Evolutionary conservation across 2,329 filamentous ascomycete genomes (phyloP).

Genomic region (Aureobasidium vineae): DNA sequence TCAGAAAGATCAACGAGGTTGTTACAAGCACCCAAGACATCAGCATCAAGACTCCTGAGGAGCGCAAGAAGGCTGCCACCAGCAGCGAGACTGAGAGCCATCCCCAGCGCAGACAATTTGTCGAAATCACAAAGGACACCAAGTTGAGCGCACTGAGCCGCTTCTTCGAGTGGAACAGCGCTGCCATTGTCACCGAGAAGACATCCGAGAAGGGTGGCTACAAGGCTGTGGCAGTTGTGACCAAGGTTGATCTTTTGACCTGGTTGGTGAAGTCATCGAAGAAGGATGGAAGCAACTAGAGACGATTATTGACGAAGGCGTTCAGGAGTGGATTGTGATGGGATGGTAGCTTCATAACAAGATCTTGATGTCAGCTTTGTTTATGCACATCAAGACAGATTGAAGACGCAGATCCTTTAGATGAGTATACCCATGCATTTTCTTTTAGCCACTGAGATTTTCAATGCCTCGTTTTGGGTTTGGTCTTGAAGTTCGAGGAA

Average conservation of each 20-base stretch:
- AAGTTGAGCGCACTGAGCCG: slow-evolving; percentile 77
- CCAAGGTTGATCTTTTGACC: slow-evolving; percentile 91
- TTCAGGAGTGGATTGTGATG: slow-evolving; percentile 3
- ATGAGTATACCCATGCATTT: slow-evolving; percentile 24
- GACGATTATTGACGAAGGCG: background rate
- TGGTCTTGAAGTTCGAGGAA: background rate
- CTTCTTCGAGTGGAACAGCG: slow-evolving; percentile 98
- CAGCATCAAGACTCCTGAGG: slow-evolving; percentile 43
- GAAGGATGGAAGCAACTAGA: slow-evolving; percentile 28
- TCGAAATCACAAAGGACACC: slow-evolving; percentile 92
- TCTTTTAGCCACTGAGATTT: background rate
- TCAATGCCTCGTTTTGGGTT: background rate
- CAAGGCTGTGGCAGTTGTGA: slow-evolving; percentile 86
- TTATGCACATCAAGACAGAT: slow-evolving; percentile 1
- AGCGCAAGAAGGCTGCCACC: slow-evolving; percentile 35
- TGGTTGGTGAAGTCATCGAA: slow-evolving; percentile 75
- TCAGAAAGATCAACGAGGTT: slow-evolving; percentile 80
- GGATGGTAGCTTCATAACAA: background rate
- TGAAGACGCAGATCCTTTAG: background rate
- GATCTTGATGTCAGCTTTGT: background rate
- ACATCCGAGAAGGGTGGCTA: slow-evolving; percentile 55
- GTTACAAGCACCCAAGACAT: slow-evolving; percentile 80
- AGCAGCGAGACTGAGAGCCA: slow-evolving; percentile 39
- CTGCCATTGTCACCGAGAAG: slow-evolving; percentile 87
- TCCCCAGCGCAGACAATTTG: slow-evolving; percentile 66